These are phyloP conservation scores for Xanthoparmelia taractica DNA, from an alignment of 495 filamentous ascomycete genomes.

Conservation along the genomic window DNA sequence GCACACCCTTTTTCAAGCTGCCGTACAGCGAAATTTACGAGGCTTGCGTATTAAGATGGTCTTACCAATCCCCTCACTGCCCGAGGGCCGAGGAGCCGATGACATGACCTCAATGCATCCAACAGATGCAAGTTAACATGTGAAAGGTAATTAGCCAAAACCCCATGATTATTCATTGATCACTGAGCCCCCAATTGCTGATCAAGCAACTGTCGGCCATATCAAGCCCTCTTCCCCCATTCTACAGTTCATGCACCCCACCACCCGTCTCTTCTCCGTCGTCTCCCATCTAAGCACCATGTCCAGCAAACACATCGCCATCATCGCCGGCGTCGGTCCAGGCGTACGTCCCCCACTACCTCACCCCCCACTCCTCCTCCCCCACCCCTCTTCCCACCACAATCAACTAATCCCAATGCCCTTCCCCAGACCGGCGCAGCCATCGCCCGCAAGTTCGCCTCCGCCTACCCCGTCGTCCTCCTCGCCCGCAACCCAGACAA, in stretches of 20 bases:
- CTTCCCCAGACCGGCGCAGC: slow-evolving; percentile 34
- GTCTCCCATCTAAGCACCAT: slow-evolving; percentile 16
- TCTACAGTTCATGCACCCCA: slow-evolving; percentile 20
- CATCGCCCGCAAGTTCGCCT: slow-evolving; percentile 60
- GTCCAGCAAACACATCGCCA: slow-evolving; percentile 42
- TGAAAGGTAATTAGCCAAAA: too few species aligned
- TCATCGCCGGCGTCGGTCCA: slow-evolving; percentile 67
- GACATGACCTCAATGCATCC: neutral
- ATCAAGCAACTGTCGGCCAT: neutral
- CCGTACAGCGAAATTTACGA: neutral
- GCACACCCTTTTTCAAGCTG: neutral
- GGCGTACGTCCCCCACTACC: slow-evolving; percentile 43
- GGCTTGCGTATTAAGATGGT: neutral
- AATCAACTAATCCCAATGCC: neutral
- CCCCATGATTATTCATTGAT: too few species aligned
- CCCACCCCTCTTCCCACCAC: slow-evolving; percentile 5
- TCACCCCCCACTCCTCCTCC: neutral
- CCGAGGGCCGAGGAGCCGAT: slow-evolving; percentile 15
- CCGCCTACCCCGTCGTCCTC: slow-evolving; percentile 67
- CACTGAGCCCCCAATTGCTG: slow-evolving; percentile 6
- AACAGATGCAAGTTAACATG: neutral
- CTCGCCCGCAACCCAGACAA: slow-evolving; percentile 62
- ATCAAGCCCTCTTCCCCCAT: neutral
- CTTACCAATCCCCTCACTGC: slow-evolving; percentile 8
- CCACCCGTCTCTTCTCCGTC: slow-evolving; percentile 20